Evolutionary conservation across 1,139 yeast species (phyloP), one percentile per base, ranked within the genome.

Genomic region (Candida tropicalis): DNA sequence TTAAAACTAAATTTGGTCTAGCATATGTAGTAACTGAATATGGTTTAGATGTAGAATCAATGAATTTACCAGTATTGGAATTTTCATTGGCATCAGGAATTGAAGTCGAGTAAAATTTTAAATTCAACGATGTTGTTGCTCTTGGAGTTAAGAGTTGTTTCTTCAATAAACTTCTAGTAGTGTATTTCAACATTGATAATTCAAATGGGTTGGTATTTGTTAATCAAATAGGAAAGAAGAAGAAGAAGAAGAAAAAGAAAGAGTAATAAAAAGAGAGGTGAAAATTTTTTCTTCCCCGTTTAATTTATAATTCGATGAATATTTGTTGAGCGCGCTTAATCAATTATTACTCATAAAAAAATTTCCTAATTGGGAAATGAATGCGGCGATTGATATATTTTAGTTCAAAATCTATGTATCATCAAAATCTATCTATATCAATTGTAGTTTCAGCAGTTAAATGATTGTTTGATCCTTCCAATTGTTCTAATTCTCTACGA

Each of bases 21-120:
- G 90, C 74, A 56, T 89, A 88, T 0, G 96, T 87, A 8, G 95
- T 84, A 4, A 86, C 95, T n/a, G 83, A 72, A 60, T 73, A 86
- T 8, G 83, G 83, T 47, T 71, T 67, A 35, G 77, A 62, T 25
- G 68, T 62, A 13, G 69, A 65, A 20, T 59, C 56, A 35, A 70
- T 57, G 45, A 60, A 70, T 47, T 68, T 60, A 4, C 68, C 69
- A 11, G 73, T 58, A 27, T 55, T 59, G 23, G 65, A 51, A 15
- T 50, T 55, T 17, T 54, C 60, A 16, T 45, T 27, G 10, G 59
- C 58, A 44, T 54, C 58, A 10, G 53, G 46, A 18, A 43, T 39
- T 3, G 48, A 28, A 18, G 41, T 31, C 15, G 41, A 35, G 29
- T 41, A 27, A 18, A 10, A 31, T n/a, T 11, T 31, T 13, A 20